Base-by-base conservation (phyloP, 139 green algal genomes). In the Trebouxia sp. region DNA sequence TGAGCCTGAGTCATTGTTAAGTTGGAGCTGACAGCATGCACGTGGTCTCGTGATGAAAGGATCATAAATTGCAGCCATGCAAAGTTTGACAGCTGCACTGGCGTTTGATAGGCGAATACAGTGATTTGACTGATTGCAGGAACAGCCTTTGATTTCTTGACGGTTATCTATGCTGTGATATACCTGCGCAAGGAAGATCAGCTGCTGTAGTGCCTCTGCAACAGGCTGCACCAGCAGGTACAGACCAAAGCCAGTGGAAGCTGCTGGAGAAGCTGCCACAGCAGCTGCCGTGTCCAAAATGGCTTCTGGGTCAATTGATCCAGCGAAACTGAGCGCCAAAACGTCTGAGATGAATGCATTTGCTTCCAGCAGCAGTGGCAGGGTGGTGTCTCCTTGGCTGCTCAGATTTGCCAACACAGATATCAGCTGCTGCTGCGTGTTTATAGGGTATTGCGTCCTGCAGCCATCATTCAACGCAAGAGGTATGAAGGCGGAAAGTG, bases 321-420 rank as follows among this genome's bases (percentile, higher is more conserved):
- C 66, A 17, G 66, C 66, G 53, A 76, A 76, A 5, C 66, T 35
- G 35, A 76, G 66, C 30, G 66, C 66, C 7, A 55, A 53, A n/a
- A 24, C 66, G 28, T 76, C 66, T 51, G 7, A 35, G 7, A 76
- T 30, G 38, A 55, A 42, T 1, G 38, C 66, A 51, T 48, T 1
- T 0, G 24, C 66, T 10, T 35, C 24, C 26, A 32, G 26, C 56
- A 69, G 26, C 2, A 3, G 12, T 5, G 56, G 14, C 20, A 69
- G 26, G 24, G 20, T 69, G 56, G n/a, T 28, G 26, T 7, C 11
- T 24, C 1, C 37, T 24, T 24, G 24, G 56, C 20, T 7, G 2
- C 26, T 69, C 56, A 69, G 24, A 17, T 76, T 48, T 26, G 37
- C 37, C 11, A 51, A 17, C 28, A 38, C 28, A 20, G 28, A n/a